phyloP scores from a whole-genome alignment of 176 grass and related monocot genomes.

The Hyparrhenia diplandra region DNA sequence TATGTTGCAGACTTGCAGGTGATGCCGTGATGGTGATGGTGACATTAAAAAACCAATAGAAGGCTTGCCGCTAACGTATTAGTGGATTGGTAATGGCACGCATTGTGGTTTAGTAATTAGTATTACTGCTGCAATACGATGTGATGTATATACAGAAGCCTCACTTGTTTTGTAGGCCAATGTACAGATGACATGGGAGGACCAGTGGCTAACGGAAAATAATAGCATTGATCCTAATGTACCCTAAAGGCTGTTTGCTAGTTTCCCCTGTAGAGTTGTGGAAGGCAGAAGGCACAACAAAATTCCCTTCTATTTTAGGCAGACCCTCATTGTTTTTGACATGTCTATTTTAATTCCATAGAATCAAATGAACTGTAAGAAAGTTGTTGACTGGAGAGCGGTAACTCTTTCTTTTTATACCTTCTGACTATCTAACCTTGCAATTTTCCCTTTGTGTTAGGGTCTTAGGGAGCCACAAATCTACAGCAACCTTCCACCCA shows the following conservation, averaged over 20 bases:
- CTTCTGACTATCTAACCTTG: background rate
- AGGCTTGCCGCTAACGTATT: background rate
- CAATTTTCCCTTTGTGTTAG: background rate
- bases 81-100: background rate
- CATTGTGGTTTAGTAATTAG: background rate
- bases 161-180: background rate
- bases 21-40: background rate
- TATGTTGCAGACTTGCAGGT: background rate
- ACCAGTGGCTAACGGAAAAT: background rate
- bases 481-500: background rate
- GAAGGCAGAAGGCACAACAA: background rate
- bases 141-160: background rate
- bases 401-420: background rate
- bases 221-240: background rate
- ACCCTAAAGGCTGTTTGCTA: background rate
- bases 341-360: background rate
- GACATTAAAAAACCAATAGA: background rate
- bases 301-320: background rate
- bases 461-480: background rate
- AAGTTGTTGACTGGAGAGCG: background rate
- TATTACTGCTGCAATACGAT: background rate
- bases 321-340: background rate
- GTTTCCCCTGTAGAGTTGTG: background rate
- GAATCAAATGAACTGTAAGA: background rate
- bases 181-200: background rate